Percentiles rank a stretch among this genome's conserved stretches.
These are phyloP conservation scores for Carex myosuroides DNA, from an alignment of 176 grass and related monocot species.

Conservation along the genomic window DNA sequence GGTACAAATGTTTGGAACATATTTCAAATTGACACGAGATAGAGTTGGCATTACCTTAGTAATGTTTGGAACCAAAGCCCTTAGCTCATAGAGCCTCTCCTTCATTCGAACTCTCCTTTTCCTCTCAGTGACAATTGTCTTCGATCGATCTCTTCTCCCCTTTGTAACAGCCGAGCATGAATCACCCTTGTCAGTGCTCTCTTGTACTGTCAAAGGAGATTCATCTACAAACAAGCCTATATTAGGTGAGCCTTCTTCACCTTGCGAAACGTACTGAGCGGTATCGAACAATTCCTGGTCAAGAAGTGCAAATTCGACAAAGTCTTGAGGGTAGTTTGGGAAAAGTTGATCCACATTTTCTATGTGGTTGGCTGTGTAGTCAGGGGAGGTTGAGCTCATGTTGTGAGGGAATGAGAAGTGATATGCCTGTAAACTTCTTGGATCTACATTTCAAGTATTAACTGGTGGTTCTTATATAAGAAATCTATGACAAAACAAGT, in stretches of 20 bases:
- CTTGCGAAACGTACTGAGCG: not conserved
- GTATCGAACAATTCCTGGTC: constrained; percentile 13
- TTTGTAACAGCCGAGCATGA: constrained; percentile 9
- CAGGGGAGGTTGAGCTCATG: not conserved
- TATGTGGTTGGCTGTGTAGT: not conserved
- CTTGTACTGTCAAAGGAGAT: not conserved
- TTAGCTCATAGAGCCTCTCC: constrained; percentile 90
- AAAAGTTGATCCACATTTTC: constrained; percentile 13
- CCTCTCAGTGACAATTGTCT: constrained; percentile 87
- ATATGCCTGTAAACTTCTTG: not conserved
- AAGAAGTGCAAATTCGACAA: constrained; percentile 8
- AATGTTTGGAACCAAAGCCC: constrained; percentile 84
- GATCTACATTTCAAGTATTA: not conserved
- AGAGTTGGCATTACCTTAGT: constrained; percentile 46
- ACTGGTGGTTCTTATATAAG: constrained; percentile 15
- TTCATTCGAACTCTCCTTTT: constrained; percentile 84
- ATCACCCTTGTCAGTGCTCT: constrained; percentile 34
- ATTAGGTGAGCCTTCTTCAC: not conserved
- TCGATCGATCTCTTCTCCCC: constrained; percentile 69
- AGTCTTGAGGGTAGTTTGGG: constrained; percentile 15
- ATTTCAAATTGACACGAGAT: not conserved
- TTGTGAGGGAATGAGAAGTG: not conserved
- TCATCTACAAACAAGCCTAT: not conserved
- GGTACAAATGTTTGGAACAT: not conserved
- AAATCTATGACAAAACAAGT: not conserved